Conservation (phyloP, 768 basidiomycete species). For the Boletus tylopilopsis region DNA sequence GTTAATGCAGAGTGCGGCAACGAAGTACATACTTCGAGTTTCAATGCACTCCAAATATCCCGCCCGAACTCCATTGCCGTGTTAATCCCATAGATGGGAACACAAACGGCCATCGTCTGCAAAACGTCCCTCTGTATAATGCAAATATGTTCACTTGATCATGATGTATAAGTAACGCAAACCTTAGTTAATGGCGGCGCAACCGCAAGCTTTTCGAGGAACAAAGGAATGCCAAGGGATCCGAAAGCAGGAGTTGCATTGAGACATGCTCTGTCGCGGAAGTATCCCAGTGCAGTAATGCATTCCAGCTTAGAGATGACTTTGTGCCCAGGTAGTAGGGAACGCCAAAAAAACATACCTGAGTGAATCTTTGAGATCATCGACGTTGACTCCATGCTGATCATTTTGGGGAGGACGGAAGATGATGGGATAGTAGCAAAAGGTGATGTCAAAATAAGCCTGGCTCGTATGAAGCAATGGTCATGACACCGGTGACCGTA, state of each 20-base stretch:
- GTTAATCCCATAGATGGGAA: conserved; percentile 79
- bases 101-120: conserved; percentile 67
- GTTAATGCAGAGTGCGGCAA: not conserved
- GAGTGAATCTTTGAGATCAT: conserved; percentile 75
- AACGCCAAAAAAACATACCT: conserved; percentile 39
- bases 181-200: conserved; percentile 85
- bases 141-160: not conserved
- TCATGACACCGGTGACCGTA: not conserved
- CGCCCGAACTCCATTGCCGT: conserved; percentile 58
- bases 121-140: conserved; percentile 76
- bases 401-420: conserved; percentile 93
- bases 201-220: conserved; percentile 87
- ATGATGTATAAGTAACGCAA: not conserved
- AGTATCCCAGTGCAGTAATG: not conserved
- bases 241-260: conserved; percentile 81
- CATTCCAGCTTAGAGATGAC: conserved; percentile 1
- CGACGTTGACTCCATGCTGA: conserved; percentile 86
- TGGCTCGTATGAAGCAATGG: conserved; percentile 29
- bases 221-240: conserved; percentile 77
- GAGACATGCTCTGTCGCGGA: conserved; percentile 58
- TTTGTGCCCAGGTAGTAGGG: not conserved
- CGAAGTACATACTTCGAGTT: conserved; percentile 65
- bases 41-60: conserved; percentile 88
- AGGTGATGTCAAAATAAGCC: conserved; percentile 91
- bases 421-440: conserved; percentile 98